Base-by-base conservation (phyloP, 345 rosid genomes). In the Rhodamnia rubescens region DNA sequence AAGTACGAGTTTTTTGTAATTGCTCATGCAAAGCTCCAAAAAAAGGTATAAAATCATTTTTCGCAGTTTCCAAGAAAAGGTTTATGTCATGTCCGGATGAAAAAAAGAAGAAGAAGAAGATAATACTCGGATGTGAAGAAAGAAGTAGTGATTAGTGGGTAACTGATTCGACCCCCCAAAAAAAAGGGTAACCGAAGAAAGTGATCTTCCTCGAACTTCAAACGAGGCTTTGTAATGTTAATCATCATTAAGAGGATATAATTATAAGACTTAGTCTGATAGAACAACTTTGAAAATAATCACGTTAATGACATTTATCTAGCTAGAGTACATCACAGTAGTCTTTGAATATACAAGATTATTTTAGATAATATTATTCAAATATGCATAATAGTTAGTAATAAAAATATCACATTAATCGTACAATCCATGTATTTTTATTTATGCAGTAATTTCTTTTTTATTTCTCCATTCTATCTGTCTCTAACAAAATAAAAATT, bases 381-480 rank as follows among this genome's bases (percentile, higher is more conserved):
- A 57, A 57, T 5, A 11, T 57, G 64, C 29, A 57, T 5, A 57
- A 6, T 14, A 57, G 36, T 7, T 13, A 59, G 36, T 2, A 59
- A n/a, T 59, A n/a, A 59, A 59, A 57, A 56, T 1, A 56, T 4
- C 6, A 10, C 1, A 11, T n/a, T 58, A n/a, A 2, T 58, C 18
- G 8, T n/a, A n/a, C 4, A 58, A n/a, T 2, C 36, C 4, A 0
- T 1, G 9, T 59, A 1, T 3, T 27, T 4, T 27, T 7, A 59
- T 6, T 0, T 6, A 13, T 59, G 74, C 36, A 55, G 58, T 11
- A 55, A 55, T 8, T 21, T 58, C 11, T n/a, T 11, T 55, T 58
- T 13, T 3, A 3, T 59, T 59, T 27, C 74, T 59, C 74, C 74
- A 59, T 27, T 27, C 20, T 59, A 6, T 59, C 1, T 14, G 1